Evolutionary conservation across 768 basidiomycete species (phyloP).

Genomic region (Artomyces pyxidatus): DNA sequence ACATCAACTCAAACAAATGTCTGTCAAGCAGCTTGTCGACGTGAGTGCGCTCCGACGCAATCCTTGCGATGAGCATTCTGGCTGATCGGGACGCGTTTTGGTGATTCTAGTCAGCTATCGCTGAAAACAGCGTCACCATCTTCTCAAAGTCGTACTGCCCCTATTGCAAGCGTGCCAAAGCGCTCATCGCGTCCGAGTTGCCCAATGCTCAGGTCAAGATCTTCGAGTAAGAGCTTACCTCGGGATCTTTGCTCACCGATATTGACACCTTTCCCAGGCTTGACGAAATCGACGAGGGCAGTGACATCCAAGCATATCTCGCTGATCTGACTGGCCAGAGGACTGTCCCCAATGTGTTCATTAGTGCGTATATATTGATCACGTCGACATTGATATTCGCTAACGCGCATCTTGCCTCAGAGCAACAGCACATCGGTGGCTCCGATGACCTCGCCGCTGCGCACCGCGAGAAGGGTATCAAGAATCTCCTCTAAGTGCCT

Average conservation of each 20-base stretch:
- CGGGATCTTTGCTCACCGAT: not conserved
- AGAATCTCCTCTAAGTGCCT: slow-evolving; percentile 10
- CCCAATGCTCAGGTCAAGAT: slow-evolving; percentile 25
- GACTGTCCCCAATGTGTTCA: slow-evolving; percentile 74
- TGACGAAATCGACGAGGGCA: slow-evolving; percentile 49
- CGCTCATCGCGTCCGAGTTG: slow-evolving; percentile 25
- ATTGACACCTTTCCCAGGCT: slow-evolving; percentile 32
- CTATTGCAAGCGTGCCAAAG: slow-evolving; percentile 35
- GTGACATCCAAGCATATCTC: slow-evolving; percentile 61
- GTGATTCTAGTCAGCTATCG: slow-evolving; percentile 29
- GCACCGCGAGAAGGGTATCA: slow-evolving; percentile 6
- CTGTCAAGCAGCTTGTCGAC: slow-evolving; percentile 32
- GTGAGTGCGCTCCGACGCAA: slow-evolving; percentile 20
- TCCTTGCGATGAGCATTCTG: not conserved
- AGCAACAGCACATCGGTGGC: slow-evolving; percentile 45
- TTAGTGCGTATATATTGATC: slow-evolving; percentile 38
- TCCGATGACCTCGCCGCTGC: slow-evolving; percentile 13
- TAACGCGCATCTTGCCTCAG: slow-evolving; percentile 22
- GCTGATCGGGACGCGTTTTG: not conserved
- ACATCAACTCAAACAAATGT: slow-evolving; percentile 25
- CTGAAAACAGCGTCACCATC: slow-evolving; percentile 31
- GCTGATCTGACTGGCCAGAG: slow-evolving; percentile 52
- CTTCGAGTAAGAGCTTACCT: slow-evolving; percentile 25
- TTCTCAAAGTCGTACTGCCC: slow-evolving; percentile 34
- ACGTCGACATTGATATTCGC: not conserved